Conservation (phyloP, 805 yeast species). For the Kodamaea restingae region DNA sequence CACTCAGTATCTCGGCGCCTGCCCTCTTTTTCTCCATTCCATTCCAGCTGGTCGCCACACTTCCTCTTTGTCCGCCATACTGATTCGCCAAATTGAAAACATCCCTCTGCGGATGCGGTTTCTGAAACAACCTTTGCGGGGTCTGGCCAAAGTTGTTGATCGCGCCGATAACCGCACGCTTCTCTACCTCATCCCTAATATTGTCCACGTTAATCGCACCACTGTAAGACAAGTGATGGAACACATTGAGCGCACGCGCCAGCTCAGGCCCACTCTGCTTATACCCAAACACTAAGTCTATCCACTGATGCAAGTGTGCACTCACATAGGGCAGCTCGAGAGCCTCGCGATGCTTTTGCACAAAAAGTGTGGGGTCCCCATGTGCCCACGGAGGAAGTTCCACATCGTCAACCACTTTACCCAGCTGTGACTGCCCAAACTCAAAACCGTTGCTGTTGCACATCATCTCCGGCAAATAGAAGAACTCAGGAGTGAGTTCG, state of each 20-base stretch:
- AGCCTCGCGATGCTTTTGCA: conserved; percentile 75
- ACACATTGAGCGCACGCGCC: conserved; percentile 63
- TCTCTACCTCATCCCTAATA: conserved; percentile 69
- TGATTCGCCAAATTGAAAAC: conserved; percentile 34
- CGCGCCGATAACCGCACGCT: conserved; percentile 73
- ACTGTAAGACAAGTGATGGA: conserved; percentile 78
- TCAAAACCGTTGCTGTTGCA: conserved; percentile 61
- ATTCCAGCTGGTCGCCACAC: too few relatives aligned
- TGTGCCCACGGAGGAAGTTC: conserved; percentile 81
- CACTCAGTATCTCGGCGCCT: background rate
- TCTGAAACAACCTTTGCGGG: conserved; percentile 65
- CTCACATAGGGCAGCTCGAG: conserved; percentile 80
- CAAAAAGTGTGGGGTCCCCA: conserved; percentile 68
- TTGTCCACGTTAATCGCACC: conserved; percentile 78
- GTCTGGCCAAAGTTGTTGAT: conserved; percentile 93
- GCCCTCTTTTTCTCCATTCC: conserved; percentile 7
- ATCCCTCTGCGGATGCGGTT: conserved; percentile 59
- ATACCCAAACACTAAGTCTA: conserved; percentile 76
- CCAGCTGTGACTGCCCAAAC: conserved; percentile 66
- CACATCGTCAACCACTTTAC: conserved; percentile 59
- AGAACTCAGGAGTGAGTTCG: conserved; percentile 84
- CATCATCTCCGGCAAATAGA: conserved; percentile 74
- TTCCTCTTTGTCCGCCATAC: conserved; percentile 14
- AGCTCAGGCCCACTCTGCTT: conserved; percentile 76
- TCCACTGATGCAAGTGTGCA: conserved; percentile 74